Evolutionary conservation across 768 basidiomycete species (phyloP).

Genomic region (Agaricus subrufescens): DNA sequence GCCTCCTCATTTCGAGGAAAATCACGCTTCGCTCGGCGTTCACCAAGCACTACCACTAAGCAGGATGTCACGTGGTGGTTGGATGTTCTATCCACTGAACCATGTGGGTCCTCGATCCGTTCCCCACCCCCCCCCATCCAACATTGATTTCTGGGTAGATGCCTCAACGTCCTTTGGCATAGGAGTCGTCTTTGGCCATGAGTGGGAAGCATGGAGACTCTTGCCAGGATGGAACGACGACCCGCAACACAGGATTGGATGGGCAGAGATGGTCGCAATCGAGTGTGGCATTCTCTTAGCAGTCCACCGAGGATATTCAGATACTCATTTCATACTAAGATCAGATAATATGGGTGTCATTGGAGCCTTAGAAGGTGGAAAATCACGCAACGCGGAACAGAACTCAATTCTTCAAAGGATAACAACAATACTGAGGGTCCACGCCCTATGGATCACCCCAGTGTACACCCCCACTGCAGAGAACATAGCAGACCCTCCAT

Average conservation of each 20-base stretch:
- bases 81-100: not conserved
- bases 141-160: constrained; percentile 31
- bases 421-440: not conserved
- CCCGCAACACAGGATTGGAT: constrained; percentile 25
- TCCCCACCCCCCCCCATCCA: constrained; percentile 4
- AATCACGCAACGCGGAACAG: constrained; percentile 12
- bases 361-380: constrained; percentile 18
- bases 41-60: too few species aligned
- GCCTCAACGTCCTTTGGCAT: constrained; percentile 31
- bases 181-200: constrained; percentile 20
- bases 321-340: constrained; percentile 21
- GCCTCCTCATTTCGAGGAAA: not conserved
- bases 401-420: constrained; percentile 14
- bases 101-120: constrained; percentile 14
- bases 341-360: constrained; percentile 33
- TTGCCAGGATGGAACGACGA: constrained; percentile 24
- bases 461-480: constrained; percentile 3
- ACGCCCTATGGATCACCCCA: constrained; percentile 7
- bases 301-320: not conserved
- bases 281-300: constrained; percentile 17
- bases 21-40: too few species aligned
- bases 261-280: constrained; percentile 30
- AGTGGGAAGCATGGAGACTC: constrained; percentile 27
- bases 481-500: constrained; percentile 12
- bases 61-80: too few species aligned